These are phyloP conservation scores for Trametopsis cervina DNA, from an alignment of 768 basidiomycete species.

Conservation along the genomic window DNA sequence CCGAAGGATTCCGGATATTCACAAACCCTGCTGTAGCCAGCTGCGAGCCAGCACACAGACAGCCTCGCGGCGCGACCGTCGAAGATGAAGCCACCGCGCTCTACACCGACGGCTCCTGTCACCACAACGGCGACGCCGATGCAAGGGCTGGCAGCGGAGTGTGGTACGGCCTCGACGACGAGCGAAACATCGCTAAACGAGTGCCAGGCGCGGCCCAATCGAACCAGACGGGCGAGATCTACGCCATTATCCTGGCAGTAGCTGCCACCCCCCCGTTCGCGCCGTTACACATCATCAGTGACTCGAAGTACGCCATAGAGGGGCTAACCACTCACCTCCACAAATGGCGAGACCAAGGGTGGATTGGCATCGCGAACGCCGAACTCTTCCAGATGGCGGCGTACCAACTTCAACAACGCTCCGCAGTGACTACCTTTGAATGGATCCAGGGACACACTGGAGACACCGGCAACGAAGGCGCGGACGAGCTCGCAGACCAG, in stretches of 20 bases:
- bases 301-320: slow-evolving; percentile 21
- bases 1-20: not conserved
- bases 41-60: not conserved
- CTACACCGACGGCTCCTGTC: slow-evolving; percentile 25
- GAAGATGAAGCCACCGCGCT: not conserved
- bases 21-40: not conserved
- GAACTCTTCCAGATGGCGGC: slow-evolving; percentile 2
- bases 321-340: slow-evolving; percentile 16
- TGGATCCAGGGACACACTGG: slow-evolving; percentile 24
- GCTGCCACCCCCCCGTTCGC: not conserved
- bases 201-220: not conserved
- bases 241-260: not conserved
- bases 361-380: slow-evolving; percentile 9
- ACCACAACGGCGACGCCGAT: slow-evolving; percentile 13
- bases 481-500: slow-evolving; percentile 18
- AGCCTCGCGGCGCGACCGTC: not conserved
- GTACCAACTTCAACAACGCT: slow-evolving; percentile 6
- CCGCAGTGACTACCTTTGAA: slow-evolving; percentile 16
- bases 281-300: slow-evolving; percentile 14
- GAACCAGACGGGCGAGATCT: slow-evolving; percentile 1
- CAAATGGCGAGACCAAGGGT: slow-evolving; percentile 7
- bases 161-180: not conserved
- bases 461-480: slow-evolving; percentile 18
- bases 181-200: not conserved
- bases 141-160: slow-evolving; percentile 14